Percentiles rank a stretch among this genome's conserved stretches.
phyloP scores from a whole-genome alignment of 306 rosid species.

The Quercus wislizeni region DNA sequence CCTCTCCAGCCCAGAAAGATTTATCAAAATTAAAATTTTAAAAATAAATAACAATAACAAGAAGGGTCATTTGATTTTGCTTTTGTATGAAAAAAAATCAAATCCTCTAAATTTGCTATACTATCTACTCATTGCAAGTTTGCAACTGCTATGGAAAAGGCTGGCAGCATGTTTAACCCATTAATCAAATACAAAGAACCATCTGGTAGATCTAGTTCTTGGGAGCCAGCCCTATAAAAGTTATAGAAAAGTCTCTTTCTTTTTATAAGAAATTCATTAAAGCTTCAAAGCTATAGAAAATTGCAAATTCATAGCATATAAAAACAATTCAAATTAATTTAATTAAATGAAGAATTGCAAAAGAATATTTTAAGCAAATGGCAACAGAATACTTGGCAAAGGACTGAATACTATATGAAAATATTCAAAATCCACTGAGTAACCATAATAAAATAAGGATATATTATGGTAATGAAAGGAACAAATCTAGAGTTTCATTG shows the following conservation, averaged over 20 bases:
- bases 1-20: neutral
- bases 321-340: no score
- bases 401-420: neutral
- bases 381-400: neutral
- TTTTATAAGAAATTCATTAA: no score
- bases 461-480: neutral
- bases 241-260: no score
- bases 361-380: neutral
- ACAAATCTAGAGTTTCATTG: neutral
- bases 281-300: no score
- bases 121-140: neutral
- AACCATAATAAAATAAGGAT: slow-evolving; percentile 11
- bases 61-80: neutral
- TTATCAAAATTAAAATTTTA: neutral
- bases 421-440: neutral
- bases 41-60: neutral
- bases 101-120: neutral
- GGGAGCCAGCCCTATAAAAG: neutral
- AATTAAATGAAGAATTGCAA: no score
- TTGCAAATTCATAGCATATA: no score
- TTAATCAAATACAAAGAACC: neutral
- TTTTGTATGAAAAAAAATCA: neutral
- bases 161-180: neutral
- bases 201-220: neutral
- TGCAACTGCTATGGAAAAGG: neutral